phyloP scores from a whole-genome alignment of 306 rosid genomes.

The Senna siamea region DNA sequence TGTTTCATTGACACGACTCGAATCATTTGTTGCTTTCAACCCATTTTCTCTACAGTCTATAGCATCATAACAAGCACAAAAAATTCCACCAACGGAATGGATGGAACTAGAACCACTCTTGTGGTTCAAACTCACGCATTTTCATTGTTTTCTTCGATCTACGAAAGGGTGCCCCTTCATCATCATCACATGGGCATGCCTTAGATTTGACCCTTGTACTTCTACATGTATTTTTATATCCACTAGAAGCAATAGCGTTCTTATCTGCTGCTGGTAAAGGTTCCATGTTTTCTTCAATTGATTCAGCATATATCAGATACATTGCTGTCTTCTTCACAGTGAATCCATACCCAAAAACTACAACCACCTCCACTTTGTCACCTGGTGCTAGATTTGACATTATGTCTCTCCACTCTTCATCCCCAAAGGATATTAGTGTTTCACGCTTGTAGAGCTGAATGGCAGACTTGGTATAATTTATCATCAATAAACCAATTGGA shows the following conservation, averaged over 20 bases:
- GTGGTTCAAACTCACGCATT: too few relatives aligned
- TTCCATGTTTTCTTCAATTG: neutral
- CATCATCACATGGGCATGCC: too few relatives aligned
- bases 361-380: neutral
- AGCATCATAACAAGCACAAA: too few relatives aligned
- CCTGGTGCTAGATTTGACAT: neutral
- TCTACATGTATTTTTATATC: neutral
- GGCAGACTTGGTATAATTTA: slow-evolving; percentile 27
- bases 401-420: slow-evolving; percentile 30
- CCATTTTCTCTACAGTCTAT: too few relatives aligned
- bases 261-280: neutral
- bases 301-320: neutral
- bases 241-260: neutral
- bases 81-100: too few relatives aligned
- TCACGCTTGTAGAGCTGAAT: slow-evolving; percentile 29
- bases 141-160: too few relatives aligned
- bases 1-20: too few relatives aligned
- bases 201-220: neutral
- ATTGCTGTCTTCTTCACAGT: neutral
- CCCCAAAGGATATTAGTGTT: slow-evolving; percentile 23
- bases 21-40: too few relatives aligned
- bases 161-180: too few relatives aligned
- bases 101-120: too few relatives aligned
- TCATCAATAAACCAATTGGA: slow-evolving; percentile 3
- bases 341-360: neutral